Conservation (phyloP, 1,139 yeast genomes). For the Geotrichum europaeum region DNA sequence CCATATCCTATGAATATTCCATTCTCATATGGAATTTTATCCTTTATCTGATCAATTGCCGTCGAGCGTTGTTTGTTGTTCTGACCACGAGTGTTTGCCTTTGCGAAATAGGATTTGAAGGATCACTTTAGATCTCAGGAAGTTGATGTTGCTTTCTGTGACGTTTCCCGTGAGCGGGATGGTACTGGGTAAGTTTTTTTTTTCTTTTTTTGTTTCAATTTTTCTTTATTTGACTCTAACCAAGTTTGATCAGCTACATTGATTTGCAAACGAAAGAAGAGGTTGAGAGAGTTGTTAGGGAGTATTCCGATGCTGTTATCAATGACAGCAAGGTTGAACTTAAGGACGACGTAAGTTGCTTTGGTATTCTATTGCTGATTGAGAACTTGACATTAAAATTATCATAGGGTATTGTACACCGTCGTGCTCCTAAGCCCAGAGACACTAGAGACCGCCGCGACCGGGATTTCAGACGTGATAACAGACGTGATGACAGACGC, state of each 20-base stretch:
- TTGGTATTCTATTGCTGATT: not conserved
- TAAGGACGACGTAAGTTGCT: slow-evolving; percentile 24
- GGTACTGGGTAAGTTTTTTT: slow-evolving; percentile 26
- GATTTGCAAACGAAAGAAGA: slow-evolving; percentile 28
- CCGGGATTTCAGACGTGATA: slow-evolving; percentile 8
- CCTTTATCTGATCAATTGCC: not conserved
- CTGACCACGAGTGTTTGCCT: slow-evolving; percentile 11
- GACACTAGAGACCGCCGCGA: slow-evolving; percentile 2
- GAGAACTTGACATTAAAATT: not conserved
- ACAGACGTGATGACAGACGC: slow-evolving; percentile 44
- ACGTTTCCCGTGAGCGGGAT: slow-evolving; percentile 32
- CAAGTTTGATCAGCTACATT: slow-evolving; percentile 21
- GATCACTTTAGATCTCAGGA: slow-evolving; percentile 35
- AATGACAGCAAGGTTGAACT: slow-evolving; percentile 24
- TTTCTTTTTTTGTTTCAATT: not conserved
- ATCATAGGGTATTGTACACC: slow-evolving; percentile 40
- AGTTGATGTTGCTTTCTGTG: slow-evolving; percentile 34
- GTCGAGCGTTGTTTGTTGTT: not conserved
- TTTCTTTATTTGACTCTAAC: not conserved
- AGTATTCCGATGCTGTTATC: slow-evolving; percentile 23
- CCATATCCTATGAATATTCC: not conserved
- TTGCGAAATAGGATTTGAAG: slow-evolving; percentile 29
- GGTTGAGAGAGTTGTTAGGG: slow-evolving; percentile 24
- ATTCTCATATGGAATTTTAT: slow-evolving; percentile 1
- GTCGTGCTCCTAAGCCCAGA: slow-evolving; percentile 41